These are phyloP conservation scores for Hemileia vastatrix DNA, from an alignment of 1,284 basidiomycete species.

Conservation along the genomic window DNA sequence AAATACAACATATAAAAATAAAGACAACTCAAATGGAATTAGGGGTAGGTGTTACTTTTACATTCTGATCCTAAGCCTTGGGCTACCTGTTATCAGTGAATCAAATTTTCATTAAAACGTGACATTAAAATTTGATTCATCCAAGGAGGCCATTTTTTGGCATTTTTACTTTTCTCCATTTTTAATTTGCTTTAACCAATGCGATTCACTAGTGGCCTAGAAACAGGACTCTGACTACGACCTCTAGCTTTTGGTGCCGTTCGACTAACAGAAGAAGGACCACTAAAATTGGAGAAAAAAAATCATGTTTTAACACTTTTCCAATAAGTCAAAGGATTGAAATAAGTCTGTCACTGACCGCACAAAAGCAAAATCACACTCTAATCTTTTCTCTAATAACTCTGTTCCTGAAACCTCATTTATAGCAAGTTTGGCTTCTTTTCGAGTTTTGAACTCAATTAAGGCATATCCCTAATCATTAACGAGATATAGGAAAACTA, in stretches of 20 bases:
- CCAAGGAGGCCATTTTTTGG: no score
- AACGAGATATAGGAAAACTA: slow-evolving; percentile 1
- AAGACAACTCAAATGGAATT: no score
- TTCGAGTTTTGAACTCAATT: slow-evolving; percentile 87
- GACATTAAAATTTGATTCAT: no score
- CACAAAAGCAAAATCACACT: no score
- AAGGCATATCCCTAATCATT: slow-evolving; percentile 73
- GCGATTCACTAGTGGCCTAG: slow-evolving; percentile 17
- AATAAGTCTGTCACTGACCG: no score
- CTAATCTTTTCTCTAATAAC: slow-evolving; percentile 74
- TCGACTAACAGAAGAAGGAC: slow-evolving; percentile 4
- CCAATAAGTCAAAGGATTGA: no score
- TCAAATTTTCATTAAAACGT: no score
- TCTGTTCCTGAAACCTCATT: slow-evolving; percentile 67
- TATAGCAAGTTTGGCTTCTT: slow-evolving; percentile 85
- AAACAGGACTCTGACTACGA: slow-evolving; percentile 23
- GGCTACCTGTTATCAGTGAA: no score
- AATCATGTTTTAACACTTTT: background rate
- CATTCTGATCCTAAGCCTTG: no score
- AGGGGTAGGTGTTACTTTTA: no score
- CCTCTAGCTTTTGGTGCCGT: slow-evolving; percentile 18
- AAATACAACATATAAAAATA: no score
- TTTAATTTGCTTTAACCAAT: slow-evolving; percentile 21
- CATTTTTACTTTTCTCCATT: no score
- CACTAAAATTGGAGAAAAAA: background rate